These are phyloP conservation scores for Rhynchosporium agropyri DNA, from an alignment of 2,329 filamentous ascomycete genomes.

Conservation along the genomic window DNA sequence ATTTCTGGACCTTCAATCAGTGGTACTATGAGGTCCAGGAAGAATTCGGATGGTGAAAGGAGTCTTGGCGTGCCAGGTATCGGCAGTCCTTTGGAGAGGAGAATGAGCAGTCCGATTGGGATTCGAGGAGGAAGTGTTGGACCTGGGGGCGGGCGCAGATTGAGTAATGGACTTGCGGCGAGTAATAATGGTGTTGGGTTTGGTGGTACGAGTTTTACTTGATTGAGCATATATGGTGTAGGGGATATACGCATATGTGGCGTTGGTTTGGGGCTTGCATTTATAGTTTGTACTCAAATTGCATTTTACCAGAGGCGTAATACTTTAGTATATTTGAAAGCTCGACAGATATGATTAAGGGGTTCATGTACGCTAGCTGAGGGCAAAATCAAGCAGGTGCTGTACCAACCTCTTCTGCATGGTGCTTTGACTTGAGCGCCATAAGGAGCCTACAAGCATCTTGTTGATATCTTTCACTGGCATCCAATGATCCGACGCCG, in stretches of 20 bases:
- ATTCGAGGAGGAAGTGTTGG: conserved; percentile 38
- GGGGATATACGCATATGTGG: neutral
- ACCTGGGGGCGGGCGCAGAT: conserved; percentile 38
- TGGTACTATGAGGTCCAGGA: conserved; percentile 11
- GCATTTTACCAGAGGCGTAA: too few species aligned
- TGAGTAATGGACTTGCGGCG: conserved; percentile 42
- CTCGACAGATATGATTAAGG: too few species aligned
- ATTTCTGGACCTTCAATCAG: conserved; percentile 20
- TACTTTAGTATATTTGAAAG: too few species aligned
- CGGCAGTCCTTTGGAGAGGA: conserved; percentile 26
- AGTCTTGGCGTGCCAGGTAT: neutral
- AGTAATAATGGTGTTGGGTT: conserved; percentile 40
- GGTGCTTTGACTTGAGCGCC: too few species aligned
- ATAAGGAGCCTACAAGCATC: too few species aligned
- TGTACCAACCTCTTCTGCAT: too few species aligned
- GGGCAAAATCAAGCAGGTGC: too few species aligned
- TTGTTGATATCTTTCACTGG: too few species aligned
- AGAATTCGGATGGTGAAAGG: conserved; percentile 13
- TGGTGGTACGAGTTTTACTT: conserved; percentile 40
- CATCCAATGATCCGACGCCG: too few species aligned
- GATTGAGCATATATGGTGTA: conserved; percentile 12
- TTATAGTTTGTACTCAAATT: neutral
- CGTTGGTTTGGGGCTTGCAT: neutral
- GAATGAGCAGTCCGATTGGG: conserved; percentile 41
- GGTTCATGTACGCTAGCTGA: too few species aligned